Evolutionary conservation across 192 early-diverging fungal species (phyloP).

Genomic region (Diversispora eburnea): DNA sequence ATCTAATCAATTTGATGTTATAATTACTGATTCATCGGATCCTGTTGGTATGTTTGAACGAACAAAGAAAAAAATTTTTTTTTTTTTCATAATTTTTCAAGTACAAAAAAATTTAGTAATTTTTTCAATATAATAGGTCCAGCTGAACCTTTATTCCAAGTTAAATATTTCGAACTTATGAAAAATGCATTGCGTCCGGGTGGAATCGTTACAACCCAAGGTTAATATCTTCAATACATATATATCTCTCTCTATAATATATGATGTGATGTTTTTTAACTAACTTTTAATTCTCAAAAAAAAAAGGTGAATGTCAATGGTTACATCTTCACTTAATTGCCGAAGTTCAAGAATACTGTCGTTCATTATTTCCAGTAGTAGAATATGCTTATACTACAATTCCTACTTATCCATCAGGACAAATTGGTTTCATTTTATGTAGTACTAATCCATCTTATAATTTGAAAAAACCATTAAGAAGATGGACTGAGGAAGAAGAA

Average conservation of each 20-base stretch:
- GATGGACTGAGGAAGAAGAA: slow-evolving; percentile 76
- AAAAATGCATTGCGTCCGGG: slow-evolving; percentile 80
- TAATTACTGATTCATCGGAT: slow-evolving; percentile 98
- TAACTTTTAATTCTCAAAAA: not conserved
- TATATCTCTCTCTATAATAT: not conserved
- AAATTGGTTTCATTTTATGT: slow-evolving; percentile 95
- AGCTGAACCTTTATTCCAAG: slow-evolving; percentile 90
- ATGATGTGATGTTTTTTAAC: not conserved
- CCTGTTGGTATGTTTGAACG: slow-evolving; percentile 63
- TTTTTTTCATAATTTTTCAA: slow-evolving; percentile 3
- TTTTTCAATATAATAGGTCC: slow-evolving; percentile 57
- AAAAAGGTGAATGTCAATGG: slow-evolving; percentile 93
- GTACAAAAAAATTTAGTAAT: no score
- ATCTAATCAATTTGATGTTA: slow-evolving; percentile 87
- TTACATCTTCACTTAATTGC: slow-evolving; percentile 92
- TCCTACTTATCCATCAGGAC: slow-evolving; percentile 97
- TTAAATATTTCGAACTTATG: slow-evolving; percentile 92
- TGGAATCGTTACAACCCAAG: slow-evolving; percentile 95
- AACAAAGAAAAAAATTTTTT: no score
- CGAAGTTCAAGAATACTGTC: slow-evolving; percentile 76
- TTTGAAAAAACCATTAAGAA: slow-evolving; percentile 75
- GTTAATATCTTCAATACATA: slow-evolving; percentile 37
- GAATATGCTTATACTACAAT: slow-evolving; percentile 93
- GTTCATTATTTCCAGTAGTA: slow-evolving; percentile 82
- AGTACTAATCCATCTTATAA: slow-evolving; percentile 74